Percentiles rank a stretch among this genome's conserved stretches.
phyloP scores from a whole-genome alignment of 108 stramenopile species.

The Nitzschia sp. region DNA sequence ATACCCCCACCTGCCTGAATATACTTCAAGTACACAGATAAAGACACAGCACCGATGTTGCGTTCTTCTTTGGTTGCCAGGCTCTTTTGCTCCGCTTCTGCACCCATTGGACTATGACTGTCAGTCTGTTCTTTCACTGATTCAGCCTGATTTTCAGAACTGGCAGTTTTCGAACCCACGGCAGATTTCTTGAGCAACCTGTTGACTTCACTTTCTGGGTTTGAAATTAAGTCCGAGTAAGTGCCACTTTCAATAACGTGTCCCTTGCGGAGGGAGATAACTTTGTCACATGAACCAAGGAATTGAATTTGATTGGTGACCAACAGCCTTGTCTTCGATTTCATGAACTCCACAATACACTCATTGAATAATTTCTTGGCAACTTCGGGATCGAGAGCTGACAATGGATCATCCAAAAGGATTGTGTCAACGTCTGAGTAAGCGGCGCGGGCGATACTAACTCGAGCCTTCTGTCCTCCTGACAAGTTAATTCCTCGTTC shows the following conservation, averaged over 20 bases:
- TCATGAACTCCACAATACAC: conserved; percentile 62
- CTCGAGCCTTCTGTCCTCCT: conserved; percentile 64
- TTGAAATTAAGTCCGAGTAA: conserved; percentile 56
- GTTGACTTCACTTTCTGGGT: conserved; percentile 62
- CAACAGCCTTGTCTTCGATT: conserved; percentile 80
- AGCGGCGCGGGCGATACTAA: conserved; percentile 80
- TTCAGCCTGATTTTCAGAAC: not conserved
- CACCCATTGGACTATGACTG: conserved; percentile 3
- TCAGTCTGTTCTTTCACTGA: conserved; percentile 11
- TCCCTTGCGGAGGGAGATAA: conserved; percentile 65
- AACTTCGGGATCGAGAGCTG: conserved; percentile 85
- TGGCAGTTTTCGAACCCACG: not conserved
- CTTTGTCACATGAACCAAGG: conserved; percentile 62
- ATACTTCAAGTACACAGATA: conserved; percentile 63
- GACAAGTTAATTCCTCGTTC: conserved; percentile 89
- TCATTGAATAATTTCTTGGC: conserved; percentile 74
- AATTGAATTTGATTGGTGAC: conserved; percentile 91
- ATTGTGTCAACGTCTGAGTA: conserved; percentile 77
- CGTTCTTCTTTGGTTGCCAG: conserved; percentile 70
- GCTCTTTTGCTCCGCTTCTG: conserved; percentile 10
- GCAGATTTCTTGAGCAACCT: conserved; percentile 46
- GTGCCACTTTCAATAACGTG: conserved; percentile 75
- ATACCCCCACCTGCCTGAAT: conserved; percentile 63
- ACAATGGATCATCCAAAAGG: conserved; percentile 84
- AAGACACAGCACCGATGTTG: conserved; percentile 56